Percentiles rank a stretch among this genome's conserved stretches.
Conservation (phyloP, 345 rosid species). For the Odontarrhena argentea region DNA sequence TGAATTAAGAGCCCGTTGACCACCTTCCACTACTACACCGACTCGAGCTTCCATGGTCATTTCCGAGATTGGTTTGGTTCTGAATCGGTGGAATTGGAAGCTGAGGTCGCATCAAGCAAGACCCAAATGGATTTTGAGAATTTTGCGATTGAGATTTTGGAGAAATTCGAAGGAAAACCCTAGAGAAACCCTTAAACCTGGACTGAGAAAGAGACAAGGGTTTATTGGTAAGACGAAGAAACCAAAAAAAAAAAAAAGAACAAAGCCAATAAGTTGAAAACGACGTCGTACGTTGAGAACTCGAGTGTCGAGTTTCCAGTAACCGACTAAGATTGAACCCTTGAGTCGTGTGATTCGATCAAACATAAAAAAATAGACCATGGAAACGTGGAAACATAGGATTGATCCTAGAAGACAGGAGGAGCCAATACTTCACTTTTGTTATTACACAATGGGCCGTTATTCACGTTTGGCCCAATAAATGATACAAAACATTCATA, state of each 20-base stretch:
- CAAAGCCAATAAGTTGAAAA: background rate
- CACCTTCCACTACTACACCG: conserved; percentile 79
- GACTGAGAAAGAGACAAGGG: conserved; percentile 15
- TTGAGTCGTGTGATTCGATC: too few species aligned
- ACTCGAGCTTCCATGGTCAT: conserved; percentile 78
- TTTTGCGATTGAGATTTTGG: conserved; percentile 17
- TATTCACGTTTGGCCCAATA: too few species aligned
- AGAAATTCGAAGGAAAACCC: conserved; percentile 33
- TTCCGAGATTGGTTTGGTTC: background rate
- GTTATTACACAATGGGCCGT: too few species aligned
- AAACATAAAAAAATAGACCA: too few species aligned
- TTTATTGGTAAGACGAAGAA: conserved; percentile 10
- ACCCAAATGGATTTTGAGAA: background rate
- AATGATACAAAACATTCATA: too few species aligned
- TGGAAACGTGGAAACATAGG: too few species aligned
- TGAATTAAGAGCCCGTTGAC: conserved; percentile 68
- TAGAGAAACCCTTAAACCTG: conserved; percentile 37
- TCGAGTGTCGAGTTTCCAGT: background rate
- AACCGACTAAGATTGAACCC: too few species aligned
- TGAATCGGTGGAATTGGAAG: background rate
- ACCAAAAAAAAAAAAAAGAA: background rate
- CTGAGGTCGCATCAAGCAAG: conserved; percentile 17
- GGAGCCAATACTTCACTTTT: too few species aligned
- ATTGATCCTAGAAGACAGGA: too few species aligned
- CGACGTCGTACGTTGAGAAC: background rate